Conservation (phyloP, 768 basidiomycete genomes). For the Kwoniella botswanensis region DNA sequence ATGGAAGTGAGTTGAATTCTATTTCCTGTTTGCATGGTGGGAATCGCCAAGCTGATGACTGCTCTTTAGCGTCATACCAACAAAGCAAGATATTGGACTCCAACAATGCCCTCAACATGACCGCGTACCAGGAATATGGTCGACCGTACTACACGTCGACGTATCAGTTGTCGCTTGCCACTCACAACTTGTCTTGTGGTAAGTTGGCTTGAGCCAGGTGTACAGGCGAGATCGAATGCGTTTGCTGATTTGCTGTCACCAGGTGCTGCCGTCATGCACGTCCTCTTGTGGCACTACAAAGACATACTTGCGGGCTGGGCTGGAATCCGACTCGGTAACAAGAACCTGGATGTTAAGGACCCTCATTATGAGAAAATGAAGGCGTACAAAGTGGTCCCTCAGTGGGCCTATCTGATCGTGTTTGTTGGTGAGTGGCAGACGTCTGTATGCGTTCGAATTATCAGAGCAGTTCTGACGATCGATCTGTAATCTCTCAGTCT, state of each 20-base stretch:
- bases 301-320: constrained; percentile 60
- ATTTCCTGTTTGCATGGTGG: too few species aligned
- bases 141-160: constrained; percentile 63
- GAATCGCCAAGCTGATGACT: not conserved
- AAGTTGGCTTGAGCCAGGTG: not conserved
- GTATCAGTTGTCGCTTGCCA: constrained; percentile 63
- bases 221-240: not conserved
- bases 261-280: constrained; percentile 62
- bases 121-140: constrained; percentile 59
- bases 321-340: constrained; percentile 35
- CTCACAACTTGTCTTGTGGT: constrained; percentile 64
- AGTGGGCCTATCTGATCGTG: too few species aligned
- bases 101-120: constrained; percentile 63
- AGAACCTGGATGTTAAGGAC: constrained; percentile 58
- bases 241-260: not conserved
- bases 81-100: constrained; percentile 64
- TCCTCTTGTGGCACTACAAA: constrained; percentile 65
- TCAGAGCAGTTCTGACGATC: too few species aligned
- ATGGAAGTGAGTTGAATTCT: constrained; percentile 62
- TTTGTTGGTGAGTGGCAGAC: too few species aligned
- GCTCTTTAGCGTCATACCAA: constrained; percentile 58
- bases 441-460: constrained; percentile 17
- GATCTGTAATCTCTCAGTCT: not conserved
- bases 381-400: too few species aligned
- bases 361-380: too few species aligned